A percentile compares a stretch with the other conserved stretches of the same genome.
phyloP scores from a whole-genome alignment of 2,329 filamentous ascomycete species.

The Hypoxylon sp. region DNA sequence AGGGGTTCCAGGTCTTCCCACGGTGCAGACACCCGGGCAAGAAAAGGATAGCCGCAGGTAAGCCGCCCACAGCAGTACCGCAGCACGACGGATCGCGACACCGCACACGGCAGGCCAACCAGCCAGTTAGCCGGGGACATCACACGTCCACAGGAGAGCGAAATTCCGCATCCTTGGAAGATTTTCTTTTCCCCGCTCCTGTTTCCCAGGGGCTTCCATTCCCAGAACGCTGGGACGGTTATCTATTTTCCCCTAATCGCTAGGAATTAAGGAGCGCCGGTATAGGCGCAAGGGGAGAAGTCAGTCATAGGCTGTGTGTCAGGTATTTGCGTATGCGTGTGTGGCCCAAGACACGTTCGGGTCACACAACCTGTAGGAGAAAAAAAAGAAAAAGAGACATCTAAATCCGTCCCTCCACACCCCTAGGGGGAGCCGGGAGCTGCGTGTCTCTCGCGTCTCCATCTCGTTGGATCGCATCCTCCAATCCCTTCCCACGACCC shows the following conservation, averaged over 20 bases:
- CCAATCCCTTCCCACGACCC: slow-evolving; percentile 29
- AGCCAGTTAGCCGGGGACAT: slow-evolving; percentile 28
- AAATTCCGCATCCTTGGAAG: no score
- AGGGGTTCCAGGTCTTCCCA: slow-evolving; percentile 27
- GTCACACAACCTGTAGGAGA: slow-evolving; percentile 32
- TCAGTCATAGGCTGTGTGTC: slow-evolving; percentile 10
- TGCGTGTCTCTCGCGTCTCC: slow-evolving; percentile 35
- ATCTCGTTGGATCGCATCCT: slow-evolving; percentile 30
- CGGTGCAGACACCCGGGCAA: slow-evolving; percentile 36
- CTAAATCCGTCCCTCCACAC: no score
- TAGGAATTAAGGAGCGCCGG: slow-evolving; percentile 8
- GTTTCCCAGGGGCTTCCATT: no score
- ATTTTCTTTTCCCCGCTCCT: no score
- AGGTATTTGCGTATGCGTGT: no score
- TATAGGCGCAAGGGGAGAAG: not conserved
- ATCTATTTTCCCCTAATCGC: no score
- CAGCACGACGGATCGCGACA: slow-evolving; percentile 28
- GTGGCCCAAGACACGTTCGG: slow-evolving; percentile 31
- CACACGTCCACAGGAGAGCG: no score
- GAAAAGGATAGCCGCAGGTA: slow-evolving; percentile 39
- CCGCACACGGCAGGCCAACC: slow-evolving; percentile 17
- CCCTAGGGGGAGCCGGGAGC: no score
- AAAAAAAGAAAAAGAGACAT: slow-evolving; percentile 26
- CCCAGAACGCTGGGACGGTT: no score
- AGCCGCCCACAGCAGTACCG: slow-evolving; percentile 30